Conservation (phyloP, 192 early-diverging fungal species). For the Mortierella hygrophila region DNA sequence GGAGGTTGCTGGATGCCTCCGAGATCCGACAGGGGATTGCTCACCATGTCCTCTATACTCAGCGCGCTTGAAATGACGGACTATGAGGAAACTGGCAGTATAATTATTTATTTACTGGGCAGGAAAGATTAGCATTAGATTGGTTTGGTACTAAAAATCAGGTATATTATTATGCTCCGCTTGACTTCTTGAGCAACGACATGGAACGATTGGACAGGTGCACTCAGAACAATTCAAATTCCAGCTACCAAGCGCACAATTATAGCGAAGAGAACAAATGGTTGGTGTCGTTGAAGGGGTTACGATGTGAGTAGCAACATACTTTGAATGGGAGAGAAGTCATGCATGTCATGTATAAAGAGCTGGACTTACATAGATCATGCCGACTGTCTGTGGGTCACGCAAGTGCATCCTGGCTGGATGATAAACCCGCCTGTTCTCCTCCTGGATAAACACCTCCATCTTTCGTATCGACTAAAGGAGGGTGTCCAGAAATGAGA, state of each 20-base stretch:
- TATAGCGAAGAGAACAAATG: neutral
- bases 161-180: slow-evolving; percentile 19
- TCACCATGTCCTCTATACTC: slow-evolving; percentile 3
- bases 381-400: slow-evolving; percentile 49
- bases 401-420: slow-evolving; percentile 50
- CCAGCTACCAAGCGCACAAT: slow-evolving; percentile 21
- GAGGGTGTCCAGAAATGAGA: neutral
- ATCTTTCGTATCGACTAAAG: slow-evolving; percentile 32
- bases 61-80: neutral
- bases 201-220: neutral
- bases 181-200: neutral
- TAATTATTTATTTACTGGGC: neutral
- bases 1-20: slow-evolving; percentile 63
- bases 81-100: neutral
- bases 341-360: neutral
- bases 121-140: neutral
- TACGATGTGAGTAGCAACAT: too few species aligned
- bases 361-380: slow-evolving; percentile 45
- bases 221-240: slow-evolving; percentile 30
- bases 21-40: slow-evolving; percentile 20
- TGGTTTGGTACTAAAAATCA: neutral
- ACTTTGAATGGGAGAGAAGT: neutral
- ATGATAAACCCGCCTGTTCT: slow-evolving; percentile 39
- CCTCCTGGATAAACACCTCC: slow-evolving; percentile 34
- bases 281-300: neutral